phyloP scores from a whole-genome alignment of 2,329 filamentous ascomycete species.

The Ramularia endophylla region DNA sequence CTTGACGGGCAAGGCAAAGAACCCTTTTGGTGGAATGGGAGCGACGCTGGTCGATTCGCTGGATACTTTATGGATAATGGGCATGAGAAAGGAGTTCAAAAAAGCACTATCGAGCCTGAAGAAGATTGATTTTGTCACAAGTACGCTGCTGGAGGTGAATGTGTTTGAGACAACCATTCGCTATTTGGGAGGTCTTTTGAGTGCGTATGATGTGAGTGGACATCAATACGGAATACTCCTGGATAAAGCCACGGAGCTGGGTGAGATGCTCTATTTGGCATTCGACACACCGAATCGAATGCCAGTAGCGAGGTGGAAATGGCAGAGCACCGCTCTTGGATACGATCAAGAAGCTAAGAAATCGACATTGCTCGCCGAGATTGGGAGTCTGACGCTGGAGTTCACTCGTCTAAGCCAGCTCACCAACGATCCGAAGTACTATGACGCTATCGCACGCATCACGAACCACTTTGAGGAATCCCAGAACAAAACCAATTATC shows the following conservation, averaged over 20 bases:
- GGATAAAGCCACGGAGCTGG: conserved; percentile 58
- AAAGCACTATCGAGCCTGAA: conserved; percentile 55
- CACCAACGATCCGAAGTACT: conserved; percentile 55
- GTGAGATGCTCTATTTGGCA: conserved; percentile 57
- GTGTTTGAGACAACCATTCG: conserved; percentile 68
- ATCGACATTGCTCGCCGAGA: conserved; percentile 42
- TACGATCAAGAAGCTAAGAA: conserved; percentile 28
- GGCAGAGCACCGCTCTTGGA: conserved; percentile 36
- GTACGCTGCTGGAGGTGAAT: conserved; percentile 49
- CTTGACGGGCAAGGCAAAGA: conserved; percentile 38
- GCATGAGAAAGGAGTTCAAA: conserved; percentile 58
- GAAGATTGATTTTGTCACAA: conserved; percentile 56
- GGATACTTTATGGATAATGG: conserved; percentile 71
- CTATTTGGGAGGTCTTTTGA: conserved; percentile 64
- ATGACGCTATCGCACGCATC: conserved; percentile 57
- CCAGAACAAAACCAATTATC: conserved; percentile 52
- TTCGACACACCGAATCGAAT: conserved; percentile 66
- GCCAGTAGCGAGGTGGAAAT: conserved; percentile 55
- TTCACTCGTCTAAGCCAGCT: conserved; percentile 59
- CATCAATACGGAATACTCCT: conserved; percentile 43
- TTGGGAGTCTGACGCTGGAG: conserved; percentile 57
- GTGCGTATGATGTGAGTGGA: conserved; percentile 62
- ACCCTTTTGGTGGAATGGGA: conserved; percentile 90
- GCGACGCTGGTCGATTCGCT: conserved; percentile 76
- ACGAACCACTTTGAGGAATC: conserved; percentile 49